Base-by-base conservation (phyloP, 768 basidiomycete species). In the Trametes cubensis region DNA sequence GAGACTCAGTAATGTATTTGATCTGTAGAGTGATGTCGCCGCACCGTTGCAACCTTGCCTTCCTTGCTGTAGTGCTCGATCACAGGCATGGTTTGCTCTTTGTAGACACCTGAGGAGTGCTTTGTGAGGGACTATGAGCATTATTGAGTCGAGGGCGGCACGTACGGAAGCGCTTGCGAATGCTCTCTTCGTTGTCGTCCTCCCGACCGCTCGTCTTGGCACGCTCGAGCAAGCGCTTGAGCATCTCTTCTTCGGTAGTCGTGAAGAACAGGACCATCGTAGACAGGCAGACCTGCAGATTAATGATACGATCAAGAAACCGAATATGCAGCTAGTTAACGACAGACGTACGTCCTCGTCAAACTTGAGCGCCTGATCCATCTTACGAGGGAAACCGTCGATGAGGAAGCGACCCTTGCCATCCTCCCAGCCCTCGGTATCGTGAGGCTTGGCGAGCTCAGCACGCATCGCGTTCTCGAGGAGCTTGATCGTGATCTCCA, bases 321-420 rank as follows among this genome's bases (percentile, higher is more conserved):
- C 4, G 4, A 18, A 30, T 11, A 45, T 45, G 20, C 5, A 39
- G 6, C 8, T 7, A 15, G 52, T 13, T 25, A 8, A 30, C 14
- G 15, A 4, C 17, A 44, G 4, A 75, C 83, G 57, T 66, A 94
- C 96, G 49, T 86, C 81, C 67, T 90, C 80, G 70, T 98, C 96
- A 71, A 98, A 99, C 73, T 87, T 87, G 70, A 88, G 62, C 0
- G 95, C 96, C 76, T 99, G 97, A 73, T 99, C 97, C 94, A 98
- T 95, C 81, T 98, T 95, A 63, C 96, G 85, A 57, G 96, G 97
- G 77, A 98, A 98, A 1, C 96, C 97, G 65, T 99, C 96, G 64
- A 99, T 88, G 68, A 98, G 81, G 81, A 98, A 99, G 48, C 94
- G 86, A 38, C 92, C 93, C 55, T 76, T 78, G 25, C 89, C 92